Evolutionary conservation across 2,329 filamentous ascomycete genomes (phyloP).

Genomic region (Shiraia sp.): DNA sequence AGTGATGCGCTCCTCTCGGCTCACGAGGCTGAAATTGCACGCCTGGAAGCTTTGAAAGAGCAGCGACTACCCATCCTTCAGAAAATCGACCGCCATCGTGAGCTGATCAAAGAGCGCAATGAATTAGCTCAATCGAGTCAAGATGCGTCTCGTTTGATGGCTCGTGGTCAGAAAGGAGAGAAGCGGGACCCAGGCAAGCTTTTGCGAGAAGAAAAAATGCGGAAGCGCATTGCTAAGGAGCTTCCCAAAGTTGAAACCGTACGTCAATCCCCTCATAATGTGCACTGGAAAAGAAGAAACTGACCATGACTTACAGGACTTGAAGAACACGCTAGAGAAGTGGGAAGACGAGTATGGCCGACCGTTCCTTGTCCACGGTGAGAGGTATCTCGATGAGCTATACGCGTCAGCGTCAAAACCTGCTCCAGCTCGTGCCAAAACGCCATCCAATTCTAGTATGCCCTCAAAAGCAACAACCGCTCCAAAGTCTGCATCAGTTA

Average conservation of each 20-base stretch:
- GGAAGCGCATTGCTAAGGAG: slow-evolving; percentile 95
- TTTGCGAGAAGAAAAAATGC: slow-evolving; percentile 95
- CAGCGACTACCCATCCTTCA: slow-evolving; percentile 83
- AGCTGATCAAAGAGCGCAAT: slow-evolving; percentile 81
- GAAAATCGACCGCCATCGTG: slow-evolving; percentile 81
- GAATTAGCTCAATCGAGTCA: slow-evolving; percentile 89
- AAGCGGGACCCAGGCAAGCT: slow-evolving; percentile 92
- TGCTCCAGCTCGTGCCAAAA: slow-evolving; percentile 72
- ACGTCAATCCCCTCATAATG: neutral
- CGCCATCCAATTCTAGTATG: slow-evolving; percentile 60
- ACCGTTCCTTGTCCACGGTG: slow-evolving; percentile 89
- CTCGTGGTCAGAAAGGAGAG: slow-evolving; percentile 89
- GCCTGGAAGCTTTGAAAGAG: slow-evolving; percentile 79
- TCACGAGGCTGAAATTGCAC: slow-evolving; percentile 86
- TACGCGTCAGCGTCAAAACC: slow-evolving; percentile 65
- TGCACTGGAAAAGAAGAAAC: neutral
- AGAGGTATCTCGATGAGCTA: slow-evolving; percentile 86
- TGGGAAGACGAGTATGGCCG: slow-evolving; percentile 96
- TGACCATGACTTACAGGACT: slow-evolving; percentile 48
- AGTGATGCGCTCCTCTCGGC: slow-evolving; percentile 93
- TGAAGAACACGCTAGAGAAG: slow-evolving; percentile 76
- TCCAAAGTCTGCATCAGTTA: slow-evolving; percentile 35
- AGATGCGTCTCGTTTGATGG: slow-evolving; percentile 91
- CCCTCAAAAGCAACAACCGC: slow-evolving; percentile 31
- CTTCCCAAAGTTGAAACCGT: slow-evolving; percentile 83